Percentiles rank a stretch among this genome's conserved stretches.
Evolutionary conservation across 306 rosid genomes (phyloP).

Genomic region (Cicer pinnatifidum): DNA sequence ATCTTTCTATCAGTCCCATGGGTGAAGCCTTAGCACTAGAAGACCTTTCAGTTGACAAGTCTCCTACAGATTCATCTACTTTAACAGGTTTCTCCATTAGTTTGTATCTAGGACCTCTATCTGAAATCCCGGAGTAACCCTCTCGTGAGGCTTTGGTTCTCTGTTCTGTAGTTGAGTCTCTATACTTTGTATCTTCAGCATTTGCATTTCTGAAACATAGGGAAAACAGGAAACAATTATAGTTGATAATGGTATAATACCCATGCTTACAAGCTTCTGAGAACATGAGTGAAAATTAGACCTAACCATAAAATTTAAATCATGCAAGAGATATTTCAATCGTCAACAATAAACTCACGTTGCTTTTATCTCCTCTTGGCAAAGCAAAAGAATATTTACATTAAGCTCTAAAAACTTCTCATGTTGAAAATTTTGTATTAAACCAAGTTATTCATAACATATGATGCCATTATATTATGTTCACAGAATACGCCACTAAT

Average conservation of each 20-base stretch:
- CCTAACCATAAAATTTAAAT: slow-evolving; percentile 34
- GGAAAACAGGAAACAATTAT: slow-evolving; percentile 39
- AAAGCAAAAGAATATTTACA: slow-evolving; percentile 4
- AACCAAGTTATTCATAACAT: background rate
- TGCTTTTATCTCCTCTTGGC: background rate
- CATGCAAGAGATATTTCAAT: slow-evolving; percentile 18
- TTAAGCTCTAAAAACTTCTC: background rate
- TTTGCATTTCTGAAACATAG: slow-evolving; percentile 62
- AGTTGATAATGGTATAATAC: slow-evolving; percentile 20
- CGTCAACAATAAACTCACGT: slow-evolving; percentile 27
- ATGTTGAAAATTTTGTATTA: background rate
- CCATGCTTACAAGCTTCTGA: slow-evolving; percentile 24
- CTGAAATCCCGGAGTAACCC: slow-evolving; percentile 63
- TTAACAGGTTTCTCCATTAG: slow-evolving; percentile 66
- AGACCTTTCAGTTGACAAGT: slow-evolving; percentile 73
- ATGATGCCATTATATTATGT: background rate
- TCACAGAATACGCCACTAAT: slow-evolving; percentile 14
- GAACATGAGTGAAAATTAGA: background rate
- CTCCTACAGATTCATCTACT: slow-evolving; percentile 68
- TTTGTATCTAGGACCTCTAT: slow-evolving; percentile 73
- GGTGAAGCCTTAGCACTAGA: slow-evolving; percentile 84
- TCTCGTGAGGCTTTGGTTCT: slow-evolving; percentile 72
- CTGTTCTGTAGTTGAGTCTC: slow-evolving; percentile 62
- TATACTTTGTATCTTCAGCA: slow-evolving; percentile 68
- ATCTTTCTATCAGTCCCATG: slow-evolving; percentile 69